These are phyloP conservation scores for Aleurites moluccanus DNA, from an alignment of 441 rosid genomes.

Conservation along the genomic window DNA sequence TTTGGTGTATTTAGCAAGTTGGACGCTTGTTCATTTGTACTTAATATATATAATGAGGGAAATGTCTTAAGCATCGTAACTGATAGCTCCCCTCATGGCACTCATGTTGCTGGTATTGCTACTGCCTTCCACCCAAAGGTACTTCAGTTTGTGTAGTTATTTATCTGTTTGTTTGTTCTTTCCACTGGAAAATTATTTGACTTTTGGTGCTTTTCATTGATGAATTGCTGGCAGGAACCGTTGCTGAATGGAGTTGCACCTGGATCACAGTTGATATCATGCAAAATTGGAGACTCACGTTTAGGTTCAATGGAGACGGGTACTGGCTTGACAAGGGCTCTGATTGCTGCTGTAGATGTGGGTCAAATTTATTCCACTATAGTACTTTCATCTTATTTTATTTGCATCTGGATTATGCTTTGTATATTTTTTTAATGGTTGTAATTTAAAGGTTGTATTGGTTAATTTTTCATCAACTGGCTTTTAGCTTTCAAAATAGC, in stretches of 20 bases:
- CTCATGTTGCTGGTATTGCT: constrained; percentile 99
- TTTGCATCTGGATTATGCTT: background rate
- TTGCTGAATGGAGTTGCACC: constrained; percentile 96
- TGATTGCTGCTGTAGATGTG: constrained; percentile 96
- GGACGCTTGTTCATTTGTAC: constrained; percentile 90
- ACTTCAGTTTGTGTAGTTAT: constrained; percentile 24
- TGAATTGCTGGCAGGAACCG: constrained; percentile 54
- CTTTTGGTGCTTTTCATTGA: constrained; percentile 25
- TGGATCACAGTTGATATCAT: constrained; percentile 94
- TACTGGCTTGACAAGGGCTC: constrained; percentile 92
- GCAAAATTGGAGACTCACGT: constrained; percentile 96
- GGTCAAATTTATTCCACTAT: constrained; percentile 9
- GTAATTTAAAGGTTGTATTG: too few species aligned
- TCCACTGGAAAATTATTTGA: constrained; percentile 23
- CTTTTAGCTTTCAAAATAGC: constrained; percentile 2
- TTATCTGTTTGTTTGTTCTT: constrained; percentile 23
- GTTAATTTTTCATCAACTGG: background rate
- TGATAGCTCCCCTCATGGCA: constrained; percentile 91
- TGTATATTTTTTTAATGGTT: background rate
- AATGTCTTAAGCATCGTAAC: constrained; percentile 88
- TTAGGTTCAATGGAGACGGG: constrained; percentile 98
- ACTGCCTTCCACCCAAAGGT: constrained; percentile 94
- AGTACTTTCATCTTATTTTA: background rate
- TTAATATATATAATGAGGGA: constrained; percentile 81
- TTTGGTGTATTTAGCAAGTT: constrained; percentile 88